Conservation (phyloP, 106 monocot species). For the Dendrobium nobile region DNA sequence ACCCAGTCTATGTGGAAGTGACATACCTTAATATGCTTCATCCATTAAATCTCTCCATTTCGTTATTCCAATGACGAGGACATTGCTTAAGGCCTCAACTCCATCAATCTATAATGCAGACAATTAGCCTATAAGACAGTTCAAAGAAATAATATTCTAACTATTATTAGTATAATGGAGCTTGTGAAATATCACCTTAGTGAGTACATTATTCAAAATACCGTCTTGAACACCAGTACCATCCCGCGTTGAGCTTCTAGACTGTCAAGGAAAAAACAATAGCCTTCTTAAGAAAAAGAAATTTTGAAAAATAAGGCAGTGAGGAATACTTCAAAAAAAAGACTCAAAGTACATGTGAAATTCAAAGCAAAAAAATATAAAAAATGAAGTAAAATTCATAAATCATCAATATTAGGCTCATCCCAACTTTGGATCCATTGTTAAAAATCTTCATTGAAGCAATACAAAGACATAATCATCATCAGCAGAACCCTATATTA, state of each 20-base stretch:
- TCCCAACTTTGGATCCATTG: too few species aligned
- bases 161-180: not conserved
- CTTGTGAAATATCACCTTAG: constrained; percentile 55
- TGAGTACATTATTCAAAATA: constrained; percentile 96
- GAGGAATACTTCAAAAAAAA: not conserved
- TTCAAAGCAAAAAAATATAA: too few species aligned
- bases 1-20: not conserved
- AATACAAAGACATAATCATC: too few species aligned
- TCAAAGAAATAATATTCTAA: constrained; percentile 1
- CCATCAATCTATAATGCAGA: constrained; percentile 88
- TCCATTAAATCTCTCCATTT: constrained; percentile 95
- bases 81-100: constrained; percentile 91
- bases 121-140: constrained; percentile 6
- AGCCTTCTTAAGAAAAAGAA: not conserved
- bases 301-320: too few species aligned
- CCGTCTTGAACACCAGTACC: constrained; percentile 98
- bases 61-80: constrained; percentile 98
- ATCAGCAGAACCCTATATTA: too few species aligned
- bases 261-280: constrained; percentile 29
- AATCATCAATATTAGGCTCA: too few species aligned
- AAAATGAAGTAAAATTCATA: too few species aligned
- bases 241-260: constrained; percentile 94
- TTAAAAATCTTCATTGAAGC: too few species aligned
- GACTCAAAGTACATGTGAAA: too few species aligned
- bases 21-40: constrained; percentile 82